Conservation (phyloP, 257 asterid genomes). For the Ophiorrhiza pumila region DNA sequence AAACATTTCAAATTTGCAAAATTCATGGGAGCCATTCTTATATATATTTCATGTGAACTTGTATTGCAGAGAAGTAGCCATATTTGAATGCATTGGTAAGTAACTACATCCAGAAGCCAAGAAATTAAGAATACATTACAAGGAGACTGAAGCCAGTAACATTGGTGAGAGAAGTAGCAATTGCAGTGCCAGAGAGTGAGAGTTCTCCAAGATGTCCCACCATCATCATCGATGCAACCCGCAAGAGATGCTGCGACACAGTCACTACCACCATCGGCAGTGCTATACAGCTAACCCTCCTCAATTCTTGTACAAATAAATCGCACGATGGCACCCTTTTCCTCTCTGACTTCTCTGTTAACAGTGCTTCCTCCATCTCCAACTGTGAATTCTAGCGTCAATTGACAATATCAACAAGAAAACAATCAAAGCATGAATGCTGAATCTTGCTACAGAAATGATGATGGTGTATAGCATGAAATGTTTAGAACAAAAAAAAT, state of each 20-base stretch:
- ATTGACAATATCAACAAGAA: not conserved
- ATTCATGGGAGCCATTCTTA: too few relatives aligned
- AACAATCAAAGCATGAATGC: not conserved
- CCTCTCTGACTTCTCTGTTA: slow-evolving; percentile 1
- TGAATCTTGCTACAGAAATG: too few relatives aligned
- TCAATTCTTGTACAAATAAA: slow-evolving; percentile 17
- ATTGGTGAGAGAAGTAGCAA: slow-evolving; percentile 39
- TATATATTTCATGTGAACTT: too few relatives aligned
- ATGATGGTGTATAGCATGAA: not conserved
- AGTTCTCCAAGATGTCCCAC: slow-evolving; percentile 40
- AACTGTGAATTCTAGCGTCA: not conserved
- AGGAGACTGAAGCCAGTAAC: slow-evolving; percentile 45
- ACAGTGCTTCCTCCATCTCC: slow-evolving; percentile 23
- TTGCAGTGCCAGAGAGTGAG: slow-evolving; percentile 35
- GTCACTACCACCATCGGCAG: slow-evolving; percentile 37
- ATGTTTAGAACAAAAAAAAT: not conserved
- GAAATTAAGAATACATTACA: slow-evolving; percentile 25
- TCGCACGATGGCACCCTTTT: slow-evolving; percentile 16
- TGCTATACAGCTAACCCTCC: slow-evolving; percentile 27
- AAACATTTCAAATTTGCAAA: too few relatives aligned
- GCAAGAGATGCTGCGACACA: slow-evolving; percentile 30
- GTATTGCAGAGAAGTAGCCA: too few relatives aligned
- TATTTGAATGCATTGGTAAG: too few relatives aligned
- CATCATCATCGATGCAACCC: slow-evolving; percentile 40
- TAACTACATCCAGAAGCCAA: not conserved